Evolutionary conservation across 2,329 filamentous ascomycete genomes (phyloP), one percentile per base, ranked within the genome.

Genomic region (Aspergillus pseudonomiae): DNA sequence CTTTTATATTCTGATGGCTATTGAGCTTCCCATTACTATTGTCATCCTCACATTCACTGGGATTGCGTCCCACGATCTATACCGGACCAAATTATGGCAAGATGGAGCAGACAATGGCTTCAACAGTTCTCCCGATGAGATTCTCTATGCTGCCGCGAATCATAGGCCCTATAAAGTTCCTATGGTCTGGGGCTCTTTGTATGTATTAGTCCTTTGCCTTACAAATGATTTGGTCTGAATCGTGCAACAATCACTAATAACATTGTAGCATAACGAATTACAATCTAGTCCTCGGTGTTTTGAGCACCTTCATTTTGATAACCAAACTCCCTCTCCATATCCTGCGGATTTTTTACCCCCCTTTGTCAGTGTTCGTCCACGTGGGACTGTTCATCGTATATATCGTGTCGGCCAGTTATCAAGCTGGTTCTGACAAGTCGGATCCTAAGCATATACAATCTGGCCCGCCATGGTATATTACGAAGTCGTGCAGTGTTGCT

Each of bases 401-500:
- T 73, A 79, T 84, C n/a, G 80, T 84, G 63, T 83, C 84, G 58
- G 80, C 86, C 39, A 78, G 82, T 64, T 84, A 81, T 61, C 87
- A 89, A 73, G 84, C 83, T 12, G 82, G 82, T 50, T 81, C 84
- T 58, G 87, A 89, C 72, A 86, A 80, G 68, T 85, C 83, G 64
- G 87, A 89, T 70, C 82, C 84, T 1, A 68, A 77, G 1, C 84
- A 85, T 65, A 79, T 78, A 3, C 84, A 87, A 65, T 78, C 79
- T 9, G 86, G 87, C 36, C 75, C 85, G 21, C 86, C 87, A 9
- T 89, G 87, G 87, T 89, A 88, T 71, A 84, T 89, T 67, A 85
- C 85, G 59, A 88, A 88, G 74, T 84, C 78, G 67, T 89, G 87
- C 77, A 81, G 76, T 58, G 82, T 87, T 28, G 81, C 84, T 0